A percentile compares a stretch with the other conserved stretches of the same genome.
Conservation (phyloP, 2,329 filamentous ascomycete species). For the Trichothecium sympodiale region DNA sequence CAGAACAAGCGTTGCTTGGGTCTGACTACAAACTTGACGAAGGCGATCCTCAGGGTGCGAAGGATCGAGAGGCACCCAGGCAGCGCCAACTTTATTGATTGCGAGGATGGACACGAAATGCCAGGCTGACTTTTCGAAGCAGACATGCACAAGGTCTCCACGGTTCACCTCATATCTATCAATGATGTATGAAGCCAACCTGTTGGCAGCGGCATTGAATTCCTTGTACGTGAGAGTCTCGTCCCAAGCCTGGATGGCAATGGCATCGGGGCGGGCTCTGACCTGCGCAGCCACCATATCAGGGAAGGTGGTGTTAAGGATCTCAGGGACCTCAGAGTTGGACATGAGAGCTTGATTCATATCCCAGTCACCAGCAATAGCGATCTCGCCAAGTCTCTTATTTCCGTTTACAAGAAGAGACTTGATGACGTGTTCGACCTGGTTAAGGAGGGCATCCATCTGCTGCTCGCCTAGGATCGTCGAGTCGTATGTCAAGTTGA, state of each 20-base stretch:
- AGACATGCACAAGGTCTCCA: conserved; percentile 3
- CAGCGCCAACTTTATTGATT: conserved; percentile 6
- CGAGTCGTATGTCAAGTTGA: conserved; percentile 4
- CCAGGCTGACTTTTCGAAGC: conserved; percentile 6
- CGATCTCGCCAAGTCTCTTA: not conserved
- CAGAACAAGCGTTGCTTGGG: not conserved
- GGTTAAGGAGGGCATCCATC: conserved; percentile 6
- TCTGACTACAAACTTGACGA: not conserved
- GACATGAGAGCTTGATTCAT: conserved; percentile 1
- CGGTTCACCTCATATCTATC: not conserved
- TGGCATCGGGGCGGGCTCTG: conserved; percentile 15
- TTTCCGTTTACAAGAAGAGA: conserved; percentile 4
- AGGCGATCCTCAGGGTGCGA: conserved; percentile 1
- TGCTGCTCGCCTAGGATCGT: conserved; percentile 5
- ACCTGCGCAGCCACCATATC: conserved; percentile 25
- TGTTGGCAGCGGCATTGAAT: conserved; percentile 10
- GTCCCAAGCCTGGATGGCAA: conserved; percentile 29
- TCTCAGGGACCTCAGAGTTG: conserved; percentile 2
- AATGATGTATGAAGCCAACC: conserved; percentile 7
- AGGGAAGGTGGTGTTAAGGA: conserved; percentile 21
- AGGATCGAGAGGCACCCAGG: conserved; percentile 5
- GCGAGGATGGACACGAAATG: conserved; percentile 4
- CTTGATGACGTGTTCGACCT: conserved; percentile 8
- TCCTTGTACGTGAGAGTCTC: conserved; percentile 26
- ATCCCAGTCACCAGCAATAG: conserved; percentile 2